Evolutionary conservation across 768 basidiomycete species (phyloP).

Genomic region (Lactarius akahatsu): DNA sequence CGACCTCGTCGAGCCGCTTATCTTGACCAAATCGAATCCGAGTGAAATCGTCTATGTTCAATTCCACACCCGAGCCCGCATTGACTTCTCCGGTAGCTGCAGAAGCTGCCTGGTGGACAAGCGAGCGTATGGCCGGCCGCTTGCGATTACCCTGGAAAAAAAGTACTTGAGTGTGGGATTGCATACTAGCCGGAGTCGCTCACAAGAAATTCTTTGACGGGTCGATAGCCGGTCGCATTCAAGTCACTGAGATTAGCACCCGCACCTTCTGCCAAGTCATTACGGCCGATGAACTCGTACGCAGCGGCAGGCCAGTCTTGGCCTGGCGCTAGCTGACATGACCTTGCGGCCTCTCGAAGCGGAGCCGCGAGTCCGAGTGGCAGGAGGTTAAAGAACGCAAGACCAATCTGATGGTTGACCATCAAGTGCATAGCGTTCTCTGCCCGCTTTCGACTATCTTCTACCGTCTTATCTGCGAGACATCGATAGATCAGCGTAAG

Average conservation of each 20-base stretch:
- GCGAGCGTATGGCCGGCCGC: slow-evolving; percentile 18
- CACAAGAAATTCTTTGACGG: slow-evolving; percentile 59
- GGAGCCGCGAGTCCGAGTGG: slow-evolving; percentile 76
- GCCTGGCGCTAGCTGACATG: slow-evolving; percentile 77
- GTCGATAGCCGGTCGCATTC: slow-evolving; percentile 53
- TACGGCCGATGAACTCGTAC: slow-evolving; percentile 68
- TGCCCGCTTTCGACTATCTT: slow-evolving; percentile 60
- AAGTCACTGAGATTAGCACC: slow-evolving; percentile 46
- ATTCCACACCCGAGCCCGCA: slow-evolving; percentile 66
- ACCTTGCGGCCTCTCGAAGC: slow-evolving; percentile 78
- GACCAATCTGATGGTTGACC: slow-evolving; percentile 47
- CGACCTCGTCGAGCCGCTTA: slow-evolving; percentile 86
- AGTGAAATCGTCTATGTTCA: slow-evolving; percentile 70
- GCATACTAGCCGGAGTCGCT: slow-evolving; percentile 29
- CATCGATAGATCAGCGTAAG: slow-evolving; percentile 57
- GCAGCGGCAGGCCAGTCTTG: slow-evolving; percentile 68
- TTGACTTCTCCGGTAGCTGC: slow-evolving; percentile 56
- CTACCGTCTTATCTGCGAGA: slow-evolving; percentile 52
- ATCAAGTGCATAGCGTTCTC: slow-evolving; percentile 61
- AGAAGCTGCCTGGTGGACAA: slow-evolving; percentile 25
- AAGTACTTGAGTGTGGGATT: not conserved
- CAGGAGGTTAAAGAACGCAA: slow-evolving; percentile 52
- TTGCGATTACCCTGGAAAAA: slow-evolving; percentile 17
- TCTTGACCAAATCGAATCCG: slow-evolving; percentile 90
- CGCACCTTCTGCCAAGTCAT: slow-evolving; percentile 70